Base-by-base conservation (phyloP, 352 stramenopile genomes). In the Pythium volutum region DNA sequence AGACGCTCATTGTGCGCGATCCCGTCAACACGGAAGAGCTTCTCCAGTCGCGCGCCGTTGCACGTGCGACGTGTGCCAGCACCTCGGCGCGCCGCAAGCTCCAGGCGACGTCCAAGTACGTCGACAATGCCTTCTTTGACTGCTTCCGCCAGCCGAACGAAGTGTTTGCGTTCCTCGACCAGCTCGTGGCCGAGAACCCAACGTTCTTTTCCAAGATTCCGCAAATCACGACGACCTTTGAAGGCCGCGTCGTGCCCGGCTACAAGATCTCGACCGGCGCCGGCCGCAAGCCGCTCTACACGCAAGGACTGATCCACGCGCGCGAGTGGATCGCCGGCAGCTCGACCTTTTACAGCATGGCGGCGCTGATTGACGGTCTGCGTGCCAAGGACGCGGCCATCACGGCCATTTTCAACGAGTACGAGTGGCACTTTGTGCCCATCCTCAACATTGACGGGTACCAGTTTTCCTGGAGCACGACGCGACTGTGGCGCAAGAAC, bases 381-480 rank as follows among this genome's bases (percentile, higher is more conserved):
- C 42, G 54, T 16, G 51, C 38, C 33, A 51, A 66, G 31, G 64
- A 71, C 45, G 10, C 43, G 16, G 41, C 45, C 10, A 47, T 76
- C 39, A 59, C 23, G 60, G 22, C 63, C 42, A 57, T 76, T 6
- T 59, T 73, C n/a, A 51, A 70, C 50, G 42, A 71, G 54, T 74
- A 72, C 34, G 65, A 73, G 33, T 77, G 63, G 62, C 55, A 71
- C 42, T 73, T 74, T 59, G 70, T 77, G 27, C 70, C 70, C 4
- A 74, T 77, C 41, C 29, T 72, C 6, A 77, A 77, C 64, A 20
- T 74, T 6, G 70, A 77, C 43, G 70, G 70, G 36, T 72, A 69
- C 57, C 18, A 62, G 25, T 62, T 55, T 39, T 57, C 57, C 34
- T 56, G 33, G 57, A 62, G 57, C 7, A 67, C 56, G 36, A 45